Evolutionary conservation across 805 yeast species (phyloP).

Genomic region (Metschnikowia noctiluminum): DNA sequence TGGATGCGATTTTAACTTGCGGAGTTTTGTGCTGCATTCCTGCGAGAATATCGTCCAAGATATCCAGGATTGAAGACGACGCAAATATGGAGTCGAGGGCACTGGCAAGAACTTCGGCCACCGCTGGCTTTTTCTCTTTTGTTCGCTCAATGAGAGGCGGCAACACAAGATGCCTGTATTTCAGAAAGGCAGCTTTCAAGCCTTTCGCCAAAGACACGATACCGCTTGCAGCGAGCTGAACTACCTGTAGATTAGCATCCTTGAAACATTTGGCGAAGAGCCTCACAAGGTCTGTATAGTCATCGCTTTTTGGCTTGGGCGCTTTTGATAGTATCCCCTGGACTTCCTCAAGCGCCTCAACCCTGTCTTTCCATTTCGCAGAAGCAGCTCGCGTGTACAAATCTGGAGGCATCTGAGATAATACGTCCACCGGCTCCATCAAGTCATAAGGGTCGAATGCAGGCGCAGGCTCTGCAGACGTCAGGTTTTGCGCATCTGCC

Average conservation of each 20-base stretch:
- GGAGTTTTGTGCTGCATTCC: constrained; percentile 79
- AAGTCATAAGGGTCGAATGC: constrained; percentile 65
- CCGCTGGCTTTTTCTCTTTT: constrained; percentile 82
- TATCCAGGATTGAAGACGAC: constrained; percentile 47
- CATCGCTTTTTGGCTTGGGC: constrained; percentile 54
- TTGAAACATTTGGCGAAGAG: constrained; percentile 68
- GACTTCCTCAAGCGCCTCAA: constrained; percentile 73
- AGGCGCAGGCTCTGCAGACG: constrained; percentile 3
- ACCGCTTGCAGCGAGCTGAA: constrained; percentile 70
- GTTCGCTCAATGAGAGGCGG: constrained; percentile 72
- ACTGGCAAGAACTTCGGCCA: constrained; percentile 63
- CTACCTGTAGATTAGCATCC: constrained; percentile 89
- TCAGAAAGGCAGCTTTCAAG: constrained; percentile 52
- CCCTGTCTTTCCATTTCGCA: constrained; percentile 87
- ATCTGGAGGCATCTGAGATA: constrained; percentile 63
- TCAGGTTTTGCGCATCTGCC: constrained; percentile 21
- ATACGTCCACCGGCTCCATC: constrained; percentile 65
- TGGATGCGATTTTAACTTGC: constrained; percentile 69
- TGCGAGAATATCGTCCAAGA: constrained; percentile 56
- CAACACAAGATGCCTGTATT: constrained; percentile 51
- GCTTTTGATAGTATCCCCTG: constrained; percentile 48
- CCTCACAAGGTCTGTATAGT: constrained; percentile 63
- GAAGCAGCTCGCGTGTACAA: constrained; percentile 54
- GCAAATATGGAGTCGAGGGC: constrained; percentile 65
- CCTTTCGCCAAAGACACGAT: constrained; percentile 63